These are phyloP conservation scores for Monilinia fructicola DNA, from an alignment of 2,329 filamentous ascomycete genomes.

Conservation along the genomic window DNA sequence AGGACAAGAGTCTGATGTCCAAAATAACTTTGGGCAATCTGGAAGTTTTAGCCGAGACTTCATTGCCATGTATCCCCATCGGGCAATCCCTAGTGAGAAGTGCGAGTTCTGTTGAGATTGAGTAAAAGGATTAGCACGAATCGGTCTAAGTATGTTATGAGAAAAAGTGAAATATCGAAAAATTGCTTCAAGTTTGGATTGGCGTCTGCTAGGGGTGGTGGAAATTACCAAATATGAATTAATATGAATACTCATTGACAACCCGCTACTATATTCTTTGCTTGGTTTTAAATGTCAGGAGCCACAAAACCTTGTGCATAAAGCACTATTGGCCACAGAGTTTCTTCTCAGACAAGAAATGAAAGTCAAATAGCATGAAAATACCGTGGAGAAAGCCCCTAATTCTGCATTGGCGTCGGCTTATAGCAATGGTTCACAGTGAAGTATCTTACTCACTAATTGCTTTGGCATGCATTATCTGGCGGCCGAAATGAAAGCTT, in stretches of 20 bases:
- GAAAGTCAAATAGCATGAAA: neutral
- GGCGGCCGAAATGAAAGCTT: neutral
- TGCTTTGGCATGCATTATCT: neutral
- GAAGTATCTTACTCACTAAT: neutral
- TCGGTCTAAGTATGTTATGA: neutral
- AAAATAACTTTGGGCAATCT: slow-evolving; percentile 32
- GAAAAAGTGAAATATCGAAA: neutral
- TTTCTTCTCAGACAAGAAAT: neutral
- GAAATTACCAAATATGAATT: neutral
- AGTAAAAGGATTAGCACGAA: neutral
- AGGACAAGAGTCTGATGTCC: slow-evolving; percentile 30
- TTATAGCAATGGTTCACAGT: neutral
- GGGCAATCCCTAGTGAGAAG: slow-evolving; percentile 27
- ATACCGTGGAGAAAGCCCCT: neutral
- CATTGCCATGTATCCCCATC: slow-evolving; percentile 30
- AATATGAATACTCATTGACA: neutral
- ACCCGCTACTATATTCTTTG: neutral
- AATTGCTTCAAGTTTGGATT: neutral
- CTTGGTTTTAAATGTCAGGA: neutral
- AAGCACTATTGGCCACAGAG: neutral
- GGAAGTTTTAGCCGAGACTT: slow-evolving; percentile 22
- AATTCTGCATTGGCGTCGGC: neutral
- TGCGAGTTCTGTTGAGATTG: slow-evolving; percentile 31
- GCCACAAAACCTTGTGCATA: neutral
- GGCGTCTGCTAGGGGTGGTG: neutral